A percentile compares a stretch with the other conserved stretches of the same genome.
These are phyloP conservation scores for Sicyos baderoa DNA, from an alignment of 306 rosid species.

Conservation along the genomic window DNA sequence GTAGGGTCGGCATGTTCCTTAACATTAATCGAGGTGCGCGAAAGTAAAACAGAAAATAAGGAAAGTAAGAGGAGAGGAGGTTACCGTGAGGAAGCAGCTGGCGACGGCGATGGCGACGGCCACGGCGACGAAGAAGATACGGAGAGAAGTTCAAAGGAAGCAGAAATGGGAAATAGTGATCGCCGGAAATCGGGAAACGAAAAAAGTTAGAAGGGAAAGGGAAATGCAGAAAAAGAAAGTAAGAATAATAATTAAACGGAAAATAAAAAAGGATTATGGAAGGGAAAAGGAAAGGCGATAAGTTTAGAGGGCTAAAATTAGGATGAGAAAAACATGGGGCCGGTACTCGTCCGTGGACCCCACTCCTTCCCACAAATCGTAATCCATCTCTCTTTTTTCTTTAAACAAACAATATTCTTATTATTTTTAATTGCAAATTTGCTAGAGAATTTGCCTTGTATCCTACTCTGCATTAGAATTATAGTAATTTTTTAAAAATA, in stretches of 20 bases:
- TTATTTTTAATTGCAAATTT: too few relatives aligned
- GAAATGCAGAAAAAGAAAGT: background rate
- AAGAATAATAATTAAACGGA: background rate
- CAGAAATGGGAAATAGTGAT: background rate
- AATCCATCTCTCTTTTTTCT: background rate
- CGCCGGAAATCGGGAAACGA: background rate
- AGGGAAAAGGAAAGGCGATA: constrained; percentile 9
- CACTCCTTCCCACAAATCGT: constrained; percentile 3
- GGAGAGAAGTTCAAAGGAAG: constrained; percentile 1
- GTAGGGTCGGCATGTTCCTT: too few relatives aligned
- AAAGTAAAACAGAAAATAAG: background rate
- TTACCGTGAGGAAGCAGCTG: constrained; percentile 1
- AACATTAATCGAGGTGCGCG: too few relatives aligned
- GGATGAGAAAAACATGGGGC: constrained; percentile 21
- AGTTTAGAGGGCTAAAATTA: constrained; percentile 16
- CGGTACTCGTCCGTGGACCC: constrained; percentile 20
- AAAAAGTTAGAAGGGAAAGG: background rate
- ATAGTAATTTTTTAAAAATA: too few relatives aligned
- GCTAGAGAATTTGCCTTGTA: too few relatives aligned
- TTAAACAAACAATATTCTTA: too few relatives aligned
- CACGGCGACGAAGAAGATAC: background rate
- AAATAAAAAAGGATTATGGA: background rate
- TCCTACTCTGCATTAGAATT: too few relatives aligned
- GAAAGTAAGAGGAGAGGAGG: background rate
- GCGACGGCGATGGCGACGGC: background rate